These are phyloP conservation scores for Ambrosiella xylebori DNA, from an alignment of 2,329 filamentous ascomycete genomes.

Conservation along the genomic window DNA sequence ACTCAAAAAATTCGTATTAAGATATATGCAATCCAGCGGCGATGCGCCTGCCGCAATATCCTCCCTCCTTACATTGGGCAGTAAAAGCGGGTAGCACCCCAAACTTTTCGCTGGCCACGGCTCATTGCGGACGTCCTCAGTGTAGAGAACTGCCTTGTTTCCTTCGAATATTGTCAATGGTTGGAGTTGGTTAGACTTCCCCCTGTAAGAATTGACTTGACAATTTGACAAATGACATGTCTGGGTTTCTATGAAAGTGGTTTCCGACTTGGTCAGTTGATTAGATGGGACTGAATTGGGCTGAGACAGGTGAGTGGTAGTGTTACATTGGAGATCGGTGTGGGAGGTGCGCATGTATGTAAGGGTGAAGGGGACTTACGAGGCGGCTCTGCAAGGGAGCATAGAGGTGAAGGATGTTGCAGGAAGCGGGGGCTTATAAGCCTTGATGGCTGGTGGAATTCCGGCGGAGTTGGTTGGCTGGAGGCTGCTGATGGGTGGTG, in stretches of 20 bases:
- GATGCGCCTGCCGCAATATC: conserved; percentile 34
- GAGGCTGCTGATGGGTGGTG: too few relatives aligned
- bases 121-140: conserved; percentile 75
- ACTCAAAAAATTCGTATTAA: conserved; percentile 63
- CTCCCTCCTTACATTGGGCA: conserved; percentile 44
- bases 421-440: conserved; percentile 54
- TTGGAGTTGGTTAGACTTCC: background rate
- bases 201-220: background rate
- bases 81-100: conserved; percentile 49
- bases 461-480: too few relatives aligned
- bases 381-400: conserved; percentile 54
- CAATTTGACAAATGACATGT: background rate
- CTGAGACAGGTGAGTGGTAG: too few relatives aligned
- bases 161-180: conserved; percentile 51
- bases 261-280: conserved; percentile 31
- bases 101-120: conserved; percentile 69
- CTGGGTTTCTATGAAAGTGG: conserved; percentile 64
- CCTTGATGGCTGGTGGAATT: conserved; percentile 80
- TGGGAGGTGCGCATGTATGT: too few relatives aligned
- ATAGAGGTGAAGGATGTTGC: conserved; percentile 58
- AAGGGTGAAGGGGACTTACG: background rate
- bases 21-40: conserved; percentile 62
- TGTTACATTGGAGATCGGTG: too few relatives aligned
- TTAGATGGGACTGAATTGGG: background rate
- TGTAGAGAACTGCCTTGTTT: conserved; percentile 63